A percentile compares a stretch with the other conserved stretches of the same genome.
phyloP scores from a whole-genome alignment of 345 rosid species.

The Citrus hindsii region DNA sequence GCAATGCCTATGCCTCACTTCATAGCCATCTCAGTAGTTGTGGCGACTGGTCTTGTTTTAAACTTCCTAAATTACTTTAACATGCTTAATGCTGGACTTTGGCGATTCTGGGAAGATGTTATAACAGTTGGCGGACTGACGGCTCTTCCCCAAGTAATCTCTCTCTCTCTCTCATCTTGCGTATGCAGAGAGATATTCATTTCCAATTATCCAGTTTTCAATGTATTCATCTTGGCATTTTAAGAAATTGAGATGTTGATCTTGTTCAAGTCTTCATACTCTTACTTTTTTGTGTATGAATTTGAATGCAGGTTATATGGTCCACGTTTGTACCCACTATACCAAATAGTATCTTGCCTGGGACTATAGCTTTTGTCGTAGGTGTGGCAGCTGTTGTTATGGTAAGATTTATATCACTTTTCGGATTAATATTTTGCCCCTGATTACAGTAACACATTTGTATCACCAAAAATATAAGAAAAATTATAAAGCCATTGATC shows the following conservation, averaged over 20 bases:
- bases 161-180: neutral
- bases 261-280: neutral
- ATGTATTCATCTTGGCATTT: neutral
- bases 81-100: constrained; percentile 43
- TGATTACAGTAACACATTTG: neutral
- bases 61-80: constrained; percentile 54
- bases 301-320: constrained; percentile 74
- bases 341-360: constrained; percentile 68
- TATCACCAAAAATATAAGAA: neutral
- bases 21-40: constrained; percentile 48
- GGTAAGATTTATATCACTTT: constrained; percentile 45
- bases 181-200: neutral
- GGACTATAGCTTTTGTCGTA: constrained; percentile 46
- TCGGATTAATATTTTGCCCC: constrained; percentile 2
- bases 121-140: constrained; percentile 72
- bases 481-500: neutral
- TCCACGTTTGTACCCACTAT: constrained; percentile 81
- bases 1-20: constrained; percentile 77
- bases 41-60: constrained; percentile 55
- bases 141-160: constrained; percentile 72
- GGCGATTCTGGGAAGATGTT: constrained; percentile 88
- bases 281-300: neutral
- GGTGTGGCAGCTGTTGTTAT: constrained; percentile 68
- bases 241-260: neutral
- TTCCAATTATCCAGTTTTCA: neutral